Conservation (phyloP, 345 rosid species). For the Kernera saxatilis region DNA sequence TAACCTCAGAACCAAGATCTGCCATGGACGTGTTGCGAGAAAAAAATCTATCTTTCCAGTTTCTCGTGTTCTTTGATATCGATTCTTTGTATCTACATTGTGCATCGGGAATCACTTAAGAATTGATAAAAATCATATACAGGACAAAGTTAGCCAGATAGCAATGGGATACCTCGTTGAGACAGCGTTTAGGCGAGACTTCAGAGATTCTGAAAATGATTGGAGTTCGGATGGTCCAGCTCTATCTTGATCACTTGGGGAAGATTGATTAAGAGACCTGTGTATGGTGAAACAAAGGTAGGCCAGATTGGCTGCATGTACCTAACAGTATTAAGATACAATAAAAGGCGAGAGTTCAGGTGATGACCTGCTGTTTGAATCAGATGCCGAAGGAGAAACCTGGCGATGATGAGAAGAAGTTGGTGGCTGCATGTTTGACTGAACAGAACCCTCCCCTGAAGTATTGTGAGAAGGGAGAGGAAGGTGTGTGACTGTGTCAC, state of each 20-base stretch:
- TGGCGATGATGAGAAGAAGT: slow-evolving; percentile 37
- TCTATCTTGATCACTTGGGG: slow-evolving; percentile 62
- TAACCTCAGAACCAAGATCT: slow-evolving; percentile 73
- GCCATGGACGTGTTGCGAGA: slow-evolving; percentile 66
- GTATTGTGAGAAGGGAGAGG: slow-evolving; percentile 41
- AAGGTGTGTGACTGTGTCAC: slow-evolving; percentile 43
- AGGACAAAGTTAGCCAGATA: neutral
- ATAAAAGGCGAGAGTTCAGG: neutral
- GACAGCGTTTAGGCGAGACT: slow-evolving; percentile 66
- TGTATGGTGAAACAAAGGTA: slow-evolving; percentile 4
- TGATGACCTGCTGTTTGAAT: slow-evolving; percentile 51
- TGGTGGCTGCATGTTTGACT: slow-evolving; percentile 23
- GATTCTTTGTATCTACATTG: slow-evolving; percentile 80
- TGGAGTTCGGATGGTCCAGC: slow-evolving; percentile 88
- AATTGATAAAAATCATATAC: neutral
- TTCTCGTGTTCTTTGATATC: slow-evolving; percentile 85
- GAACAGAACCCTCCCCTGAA: slow-evolving; percentile 43
- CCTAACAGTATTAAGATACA: neutral
- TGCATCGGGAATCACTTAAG: slow-evolving; percentile 1
- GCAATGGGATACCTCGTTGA: slow-evolving; percentile 53
- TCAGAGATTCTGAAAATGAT: slow-evolving; percentile 80
- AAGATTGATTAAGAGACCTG: slow-evolving; percentile 49
- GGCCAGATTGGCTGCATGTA: neutral
- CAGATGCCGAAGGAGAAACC: slow-evolving; percentile 48
- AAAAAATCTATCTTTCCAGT: slow-evolving; percentile 88